A percentile compares a stretch with the other conserved stretches of the same genome.
Evolutionary conservation across 129 eudicot species (phyloP).

Genomic region (Glebionis coronaria): DNA sequence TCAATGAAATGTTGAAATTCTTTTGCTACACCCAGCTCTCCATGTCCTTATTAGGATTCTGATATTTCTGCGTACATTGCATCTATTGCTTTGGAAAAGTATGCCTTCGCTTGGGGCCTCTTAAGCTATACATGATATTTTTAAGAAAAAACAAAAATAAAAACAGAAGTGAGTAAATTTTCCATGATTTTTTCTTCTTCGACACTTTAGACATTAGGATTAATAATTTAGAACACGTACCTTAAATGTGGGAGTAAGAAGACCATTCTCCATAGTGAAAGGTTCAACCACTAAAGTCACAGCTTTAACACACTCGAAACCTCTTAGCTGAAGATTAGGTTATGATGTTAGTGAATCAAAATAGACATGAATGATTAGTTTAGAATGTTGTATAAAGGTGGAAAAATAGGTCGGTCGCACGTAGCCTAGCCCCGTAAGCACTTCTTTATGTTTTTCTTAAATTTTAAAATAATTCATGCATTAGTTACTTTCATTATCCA

Average conservation of each 20-base stretch:
- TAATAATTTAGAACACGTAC: constrained; percentile 9
- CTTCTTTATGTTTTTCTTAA: no score
- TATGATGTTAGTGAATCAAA: neutral
- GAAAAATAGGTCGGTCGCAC: neutral
- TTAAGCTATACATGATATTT: constrained; percentile 33
- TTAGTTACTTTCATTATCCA: no score
- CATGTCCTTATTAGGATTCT: neutral
- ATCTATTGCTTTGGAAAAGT: constrained; percentile 42
- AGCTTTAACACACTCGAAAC: constrained; percentile 50
- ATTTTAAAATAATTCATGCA: no score
- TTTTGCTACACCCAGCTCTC: neutral
- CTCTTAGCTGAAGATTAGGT: constrained; percentile 38
- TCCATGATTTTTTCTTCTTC: neutral
- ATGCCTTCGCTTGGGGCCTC: constrained; percentile 49
- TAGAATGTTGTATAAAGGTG: neutral
- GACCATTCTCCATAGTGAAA: constrained; percentile 23
- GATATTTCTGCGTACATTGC: constrained; percentile 40
- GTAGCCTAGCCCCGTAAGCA: no score
- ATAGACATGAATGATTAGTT: neutral
- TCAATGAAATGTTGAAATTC: neutral
- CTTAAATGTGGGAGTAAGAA: constrained; percentile 60
- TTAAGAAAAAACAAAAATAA: neutral
- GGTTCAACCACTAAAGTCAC: constrained; percentile 16
- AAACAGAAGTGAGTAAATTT: neutral
- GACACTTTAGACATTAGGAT: neutral